phyloP scores from a whole-genome alignment of 192 early-diverging fungal species.

The Radiomyces spectabilis region DNA sequence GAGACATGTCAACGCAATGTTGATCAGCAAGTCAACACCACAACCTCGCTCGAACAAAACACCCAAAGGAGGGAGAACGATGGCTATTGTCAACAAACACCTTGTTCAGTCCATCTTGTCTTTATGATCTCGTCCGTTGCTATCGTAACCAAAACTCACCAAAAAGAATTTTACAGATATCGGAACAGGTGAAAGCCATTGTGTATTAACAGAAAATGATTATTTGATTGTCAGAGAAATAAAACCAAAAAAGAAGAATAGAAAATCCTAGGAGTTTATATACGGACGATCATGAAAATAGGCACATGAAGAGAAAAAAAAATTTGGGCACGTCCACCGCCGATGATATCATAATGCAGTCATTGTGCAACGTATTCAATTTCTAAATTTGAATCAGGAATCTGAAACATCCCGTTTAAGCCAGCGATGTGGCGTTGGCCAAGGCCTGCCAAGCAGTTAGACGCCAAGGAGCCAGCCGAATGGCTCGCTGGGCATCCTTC shows the following conservation, averaged over 20 bases:
- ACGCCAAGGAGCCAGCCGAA: constrained; percentile 34
- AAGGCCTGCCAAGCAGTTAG: constrained; percentile 21
- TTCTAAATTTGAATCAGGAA: too few relatives aligned
- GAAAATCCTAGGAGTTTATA: neutral
- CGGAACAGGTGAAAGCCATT: constrained; percentile 27
- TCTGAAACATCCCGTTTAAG: too few relatives aligned
- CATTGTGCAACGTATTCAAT: too few relatives aligned
- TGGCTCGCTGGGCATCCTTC: constrained; percentile 24
- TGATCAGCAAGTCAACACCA: constrained; percentile 51
- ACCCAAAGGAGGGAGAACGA: constrained; percentile 42
- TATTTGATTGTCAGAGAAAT: too few relatives aligned
- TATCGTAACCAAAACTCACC: constrained; percentile 35
- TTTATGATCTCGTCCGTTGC: too few relatives aligned
- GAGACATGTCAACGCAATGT: constrained; percentile 49
- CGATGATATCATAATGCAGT: too few relatives aligned
- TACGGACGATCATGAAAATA: too few relatives aligned
- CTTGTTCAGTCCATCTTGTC: too few relatives aligned
- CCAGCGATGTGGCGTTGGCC: too few relatives aligned
- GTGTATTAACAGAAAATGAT: neutral
- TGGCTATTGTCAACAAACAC: constrained; percentile 39
- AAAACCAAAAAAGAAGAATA: neutral
- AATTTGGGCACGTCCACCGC: too few relatives aligned
- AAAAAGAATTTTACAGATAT: constrained; percentile 24
- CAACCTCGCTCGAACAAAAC: constrained; percentile 60
- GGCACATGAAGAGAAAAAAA: too few relatives aligned